Evolutionary conservation across 768 basidiomycete species (phyloP).

Genomic region (Naganishia onofrii): DNA sequence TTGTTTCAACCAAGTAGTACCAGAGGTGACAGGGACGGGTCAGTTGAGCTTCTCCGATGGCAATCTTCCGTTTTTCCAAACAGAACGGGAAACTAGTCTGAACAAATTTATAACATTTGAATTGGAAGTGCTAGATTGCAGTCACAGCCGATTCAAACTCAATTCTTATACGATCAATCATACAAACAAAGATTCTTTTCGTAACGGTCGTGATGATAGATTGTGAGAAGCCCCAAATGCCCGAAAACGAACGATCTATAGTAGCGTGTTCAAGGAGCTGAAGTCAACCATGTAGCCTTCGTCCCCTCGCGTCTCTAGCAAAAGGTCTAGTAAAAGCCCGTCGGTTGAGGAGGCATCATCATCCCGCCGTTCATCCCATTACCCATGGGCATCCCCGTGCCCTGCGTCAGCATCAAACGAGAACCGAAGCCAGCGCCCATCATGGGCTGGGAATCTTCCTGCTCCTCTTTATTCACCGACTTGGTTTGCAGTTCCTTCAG

Average conservation of each 20-base stretch:
- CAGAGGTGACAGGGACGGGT: too few species aligned
- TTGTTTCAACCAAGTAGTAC: too few species aligned
- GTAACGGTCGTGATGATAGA: constrained; percentile 21
- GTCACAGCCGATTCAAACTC: neutral
- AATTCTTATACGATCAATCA: constrained; percentile 18
- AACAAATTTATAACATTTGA: too few species aligned
- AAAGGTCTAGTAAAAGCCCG: constrained; percentile 38
- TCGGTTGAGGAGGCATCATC: constrained; percentile 34
- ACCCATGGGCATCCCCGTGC: constrained; percentile 26
- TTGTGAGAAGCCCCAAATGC: neutral
- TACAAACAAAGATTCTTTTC: constrained; percentile 21
- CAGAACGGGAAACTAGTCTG: too few species aligned
- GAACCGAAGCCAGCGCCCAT: constrained; percentile 69
- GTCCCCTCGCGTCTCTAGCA: constrained; percentile 26
- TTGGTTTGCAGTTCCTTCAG: constrained; percentile 82
- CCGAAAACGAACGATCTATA: constrained; percentile 25
- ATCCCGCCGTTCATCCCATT: constrained; percentile 29
- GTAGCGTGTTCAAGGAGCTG: too few species aligned
- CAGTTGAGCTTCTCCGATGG: too few species aligned
- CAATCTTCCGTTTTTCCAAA: too few species aligned
- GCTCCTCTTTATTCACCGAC: constrained; percentile 81
- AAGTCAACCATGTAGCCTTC: neutral
- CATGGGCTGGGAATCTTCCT: constrained; percentile 78
- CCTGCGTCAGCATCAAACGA: constrained; percentile 49
- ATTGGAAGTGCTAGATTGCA: too few species aligned